Base-by-base conservation (phyloP, 2,329 filamentous ascomycete genomes). In the Verruconis gallopava region DNA sequence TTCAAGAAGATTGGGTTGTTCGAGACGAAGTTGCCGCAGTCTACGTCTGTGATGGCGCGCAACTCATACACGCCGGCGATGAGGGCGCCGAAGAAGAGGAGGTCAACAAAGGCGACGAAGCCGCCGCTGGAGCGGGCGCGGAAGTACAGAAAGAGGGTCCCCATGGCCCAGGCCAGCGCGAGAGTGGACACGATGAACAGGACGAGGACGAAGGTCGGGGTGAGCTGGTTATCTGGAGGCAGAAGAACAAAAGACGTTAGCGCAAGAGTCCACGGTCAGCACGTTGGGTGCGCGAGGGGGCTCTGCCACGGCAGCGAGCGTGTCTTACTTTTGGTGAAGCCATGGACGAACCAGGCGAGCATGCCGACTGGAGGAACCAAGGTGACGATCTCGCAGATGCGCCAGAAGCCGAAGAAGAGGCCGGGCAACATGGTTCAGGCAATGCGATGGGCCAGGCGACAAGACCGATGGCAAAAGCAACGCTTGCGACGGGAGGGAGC, bases 181-280 rank as follows among this genome's bases (percentile, higher is more conserved):
- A 80, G 64, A 4, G 75, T 71, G 30, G 71, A 72, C 50, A 75
- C 71, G 48, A 80, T 79, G 66, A 80, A 80, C 40, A 79, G 68
- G 34, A 77, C 67, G 35, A 79, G 67, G 54, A 79, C 71, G 54
- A 69, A 75, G 45, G 61, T 57, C 15, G 75, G 75, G 4, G 75
- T 79, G 46, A 79, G 67, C 45, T 65, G 57, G 58, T 75, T 75
- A 51, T 62, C 25, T 30, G 25, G n/a, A n/a, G n/a, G n/a, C n/a
- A n/a, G n/a, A n/a, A n/a, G n/a, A n/a, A n/a, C n/a, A n/a, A n/a
- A n/a, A n/a, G n/a, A n/a, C n/a, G n/a, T n/a, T n/a, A n/a, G n/a
- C n/a, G n/a, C n/a, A n/a, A n/a, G n/a, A n/a, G n/a, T 30, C 25
- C 25, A 30, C 9, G 6, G 25, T 30, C n/a, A 30, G 25, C 25